Base-by-base conservation (phyloP, 2,329 filamentous ascomycete genomes). In the Rhinocladiella mackenziei region DNA sequence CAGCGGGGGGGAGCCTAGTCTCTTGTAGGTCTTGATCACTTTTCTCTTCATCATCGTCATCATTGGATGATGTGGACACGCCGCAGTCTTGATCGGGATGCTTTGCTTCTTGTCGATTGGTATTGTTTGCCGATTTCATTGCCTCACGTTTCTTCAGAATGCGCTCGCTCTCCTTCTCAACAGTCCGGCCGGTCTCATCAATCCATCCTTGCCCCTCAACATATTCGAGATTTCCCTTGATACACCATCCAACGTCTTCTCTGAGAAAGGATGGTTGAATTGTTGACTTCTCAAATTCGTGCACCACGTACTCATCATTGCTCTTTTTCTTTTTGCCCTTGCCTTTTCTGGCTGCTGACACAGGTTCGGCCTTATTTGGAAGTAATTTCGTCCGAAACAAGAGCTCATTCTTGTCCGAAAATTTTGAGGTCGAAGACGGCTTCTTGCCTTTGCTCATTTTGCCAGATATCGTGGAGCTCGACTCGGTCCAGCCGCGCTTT, bases 161-260 rank as follows among this genome's bases (percentile, higher is more conserved):
- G n/a, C 34, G 47, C 42, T 46, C 29, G 14, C 39, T 39, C 41
- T 57, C 55, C 7, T 39, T 15, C 26, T 94, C 86, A 2, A 94
- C 77, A 1, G 96, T 69, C 43, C 82, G 79, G 4, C 89, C 89
- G 11, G 83, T 72, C 50, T 81, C 78, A 57, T 95, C 84, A 0
- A 95, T 76, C 91, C 92, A 97, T 1, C 91, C 91, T 58, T 85
- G 83, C 15, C 84, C 89, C 41, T 95, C 84, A 29, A 92, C 77
- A 62, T 83, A 96, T 43, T 83, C 80, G 2, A 73, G 64, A 28
- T 74, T 72, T n/a, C 71, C 62, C 34, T 73, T 72, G 2, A 66
- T 66, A 1, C 65, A 66, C 1, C 68, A 62, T 30, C 70, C 63
- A 10, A 62, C 58, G 9, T 61, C 72, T 4, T 73, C 70, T 62